These are phyloP conservation scores for Lipomyces sp. DNA, from an alignment of 805 yeast species.

Conservation along the genomic window DNA sequence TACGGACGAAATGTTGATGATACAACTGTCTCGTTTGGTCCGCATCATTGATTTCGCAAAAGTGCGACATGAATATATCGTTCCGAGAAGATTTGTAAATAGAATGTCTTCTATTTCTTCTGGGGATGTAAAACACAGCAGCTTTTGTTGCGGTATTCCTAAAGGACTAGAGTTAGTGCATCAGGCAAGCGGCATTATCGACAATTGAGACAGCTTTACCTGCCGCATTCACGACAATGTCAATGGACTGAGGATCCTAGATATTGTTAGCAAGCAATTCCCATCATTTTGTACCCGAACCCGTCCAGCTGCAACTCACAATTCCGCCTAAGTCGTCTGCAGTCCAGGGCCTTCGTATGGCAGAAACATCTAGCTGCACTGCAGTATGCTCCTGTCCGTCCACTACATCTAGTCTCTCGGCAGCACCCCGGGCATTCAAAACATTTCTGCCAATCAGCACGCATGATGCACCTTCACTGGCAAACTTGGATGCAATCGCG, in stretches of 20 bases:
- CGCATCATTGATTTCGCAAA: constrained; percentile 52
- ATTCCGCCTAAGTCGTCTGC: constrained; percentile 15
- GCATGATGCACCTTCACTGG: constrained; percentile 51
- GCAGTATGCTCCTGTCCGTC: constrained; percentile 14
- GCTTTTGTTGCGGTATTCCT: constrained; percentile 58
- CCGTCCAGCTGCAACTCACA: no score
- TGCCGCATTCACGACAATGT: constrained; percentile 52
- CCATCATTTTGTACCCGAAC: no score
- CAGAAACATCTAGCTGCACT: constrained; percentile 21
- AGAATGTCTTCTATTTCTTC: constrained; percentile 48
- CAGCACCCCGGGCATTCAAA: constrained; percentile 37
- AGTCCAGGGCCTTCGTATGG: constrained; percentile 15
- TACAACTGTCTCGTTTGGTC: constrained; percentile 36
- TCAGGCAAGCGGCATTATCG: no score
- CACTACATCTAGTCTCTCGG: constrained; percentile 13
- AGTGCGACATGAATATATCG: constrained; percentile 56
- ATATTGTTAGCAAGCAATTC: no score
- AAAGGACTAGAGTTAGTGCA: constrained; percentile 22
- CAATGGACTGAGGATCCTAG: constrained; percentile 30
- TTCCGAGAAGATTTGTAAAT: constrained; percentile 55
- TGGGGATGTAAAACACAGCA: constrained; percentile 46
- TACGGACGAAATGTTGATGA: constrained; percentile 67
- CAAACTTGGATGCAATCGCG: constrained; percentile 50
- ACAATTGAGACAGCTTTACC: no score
- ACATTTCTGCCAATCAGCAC: constrained; percentile 52